Conservation (phyloP, 345 rosid genomes). For the Barbarea vulgaris region DNA sequence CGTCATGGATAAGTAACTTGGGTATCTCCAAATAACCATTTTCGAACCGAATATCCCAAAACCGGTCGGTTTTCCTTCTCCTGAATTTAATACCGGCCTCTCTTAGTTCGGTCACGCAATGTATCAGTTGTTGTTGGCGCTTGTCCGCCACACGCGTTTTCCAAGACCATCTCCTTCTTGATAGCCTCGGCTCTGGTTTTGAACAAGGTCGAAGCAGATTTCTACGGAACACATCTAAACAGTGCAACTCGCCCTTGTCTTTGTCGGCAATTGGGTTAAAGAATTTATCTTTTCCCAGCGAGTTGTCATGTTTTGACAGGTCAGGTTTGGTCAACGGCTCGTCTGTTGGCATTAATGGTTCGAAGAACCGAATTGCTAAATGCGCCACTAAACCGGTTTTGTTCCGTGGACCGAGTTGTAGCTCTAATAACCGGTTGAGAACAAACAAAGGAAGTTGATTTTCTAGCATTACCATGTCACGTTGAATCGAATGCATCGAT, state of each 20-base stretch:
- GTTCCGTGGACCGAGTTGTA: slow-evolving; percentile 54
- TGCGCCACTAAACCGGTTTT: slow-evolving; percentile 61
- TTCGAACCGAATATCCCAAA: slow-evolving; percentile 78
- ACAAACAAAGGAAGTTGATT: slow-evolving; percentile 74
- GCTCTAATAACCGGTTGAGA: slow-evolving; percentile 62
- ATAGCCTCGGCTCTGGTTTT: slow-evolving; percentile 48
- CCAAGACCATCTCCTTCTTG: slow-evolving; percentile 62
- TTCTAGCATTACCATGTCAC: slow-evolving; percentile 86
- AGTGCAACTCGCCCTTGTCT: slow-evolving; percentile 56
- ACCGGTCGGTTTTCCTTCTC: slow-evolving; percentile 71
- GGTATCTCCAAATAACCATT: slow-evolving; percentile 75
- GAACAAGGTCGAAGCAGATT: slow-evolving; percentile 65
- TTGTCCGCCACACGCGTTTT: slow-evolving; percentile 63
- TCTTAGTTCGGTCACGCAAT: slow-evolving; percentile 73
- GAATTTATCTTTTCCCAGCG: slow-evolving; percentile 25
- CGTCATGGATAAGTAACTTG: slow-evolving; percentile 78
- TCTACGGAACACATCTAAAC: slow-evolving; percentile 70
- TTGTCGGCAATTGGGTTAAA: slow-evolving; percentile 67
- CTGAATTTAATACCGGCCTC: slow-evolving; percentile 79
- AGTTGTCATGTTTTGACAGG: slow-evolving; percentile 46
- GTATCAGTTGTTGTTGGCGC: slow-evolving; percentile 73
- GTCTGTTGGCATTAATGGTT: slow-evolving; percentile 77
- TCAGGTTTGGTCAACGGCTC: slow-evolving; percentile 64
- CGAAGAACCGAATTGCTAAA: slow-evolving; percentile 65
- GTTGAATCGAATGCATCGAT: slow-evolving; percentile 75